These are phyloP conservation scores for Talinum fruticosum DNA, from an alignment of 148 eudicot genomes.

Conservation along the genomic window DNA sequence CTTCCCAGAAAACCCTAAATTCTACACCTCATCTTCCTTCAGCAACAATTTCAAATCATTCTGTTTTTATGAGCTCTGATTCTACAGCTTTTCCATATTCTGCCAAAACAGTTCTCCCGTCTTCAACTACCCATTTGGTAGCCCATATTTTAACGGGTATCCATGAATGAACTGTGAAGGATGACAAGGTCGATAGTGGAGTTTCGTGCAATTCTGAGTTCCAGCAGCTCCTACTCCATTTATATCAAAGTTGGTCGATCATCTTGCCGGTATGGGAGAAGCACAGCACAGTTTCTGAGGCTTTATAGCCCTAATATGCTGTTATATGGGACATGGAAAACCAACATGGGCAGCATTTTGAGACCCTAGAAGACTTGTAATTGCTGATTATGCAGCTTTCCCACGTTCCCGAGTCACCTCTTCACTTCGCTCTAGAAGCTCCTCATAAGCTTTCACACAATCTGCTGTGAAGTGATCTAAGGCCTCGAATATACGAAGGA, in stretches of 20 bases:
- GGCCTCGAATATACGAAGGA: slow-evolving; percentile 72
- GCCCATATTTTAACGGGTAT: not conserved
- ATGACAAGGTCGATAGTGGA: not conserved
- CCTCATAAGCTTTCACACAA: slow-evolving; percentile 73
- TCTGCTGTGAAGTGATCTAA: slow-evolving; percentile 69
- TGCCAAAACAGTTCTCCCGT: not conserved
- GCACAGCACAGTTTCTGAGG: not conserved
- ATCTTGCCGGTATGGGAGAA: not conserved
- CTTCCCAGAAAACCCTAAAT: slow-evolving; percentile 21
- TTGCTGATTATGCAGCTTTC: slow-evolving; percentile 31
- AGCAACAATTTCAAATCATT: slow-evolving; percentile 16
- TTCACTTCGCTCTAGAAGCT: slow-evolving; percentile 64
- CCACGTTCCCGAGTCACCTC: slow-evolving; percentile 48
- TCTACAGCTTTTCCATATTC: not conserved
- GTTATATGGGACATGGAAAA: no score
- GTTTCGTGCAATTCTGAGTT: not conserved
- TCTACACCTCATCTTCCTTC: slow-evolving; percentile 16
- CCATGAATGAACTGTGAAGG: not conserved
- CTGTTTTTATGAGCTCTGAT: not conserved
- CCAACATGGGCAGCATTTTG: no score
- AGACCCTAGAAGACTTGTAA: not conserved
- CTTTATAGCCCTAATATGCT: no score
- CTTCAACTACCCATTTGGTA: not conserved
- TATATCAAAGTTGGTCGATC: not conserved
- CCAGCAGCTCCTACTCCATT: not conserved